Conservation (phyloP, 1,284 basidiomycete genomes). For the Stygiomarasmius scandens region DNA sequence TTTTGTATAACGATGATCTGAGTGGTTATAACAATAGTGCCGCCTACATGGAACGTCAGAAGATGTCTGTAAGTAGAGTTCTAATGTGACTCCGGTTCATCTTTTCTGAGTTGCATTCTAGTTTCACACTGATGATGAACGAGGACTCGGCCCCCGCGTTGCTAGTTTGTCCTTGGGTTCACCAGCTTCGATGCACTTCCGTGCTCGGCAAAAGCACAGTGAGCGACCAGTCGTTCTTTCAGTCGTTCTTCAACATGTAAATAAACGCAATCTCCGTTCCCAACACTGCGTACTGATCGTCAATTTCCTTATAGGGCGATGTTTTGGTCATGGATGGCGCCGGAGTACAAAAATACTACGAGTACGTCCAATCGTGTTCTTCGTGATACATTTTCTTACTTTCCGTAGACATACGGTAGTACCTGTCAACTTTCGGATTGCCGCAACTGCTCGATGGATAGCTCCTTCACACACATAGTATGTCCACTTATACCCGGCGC, state of each 20-base stretch:
- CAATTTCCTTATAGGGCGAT: conserved; percentile 57
- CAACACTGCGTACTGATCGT: neutral
- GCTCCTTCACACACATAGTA: conserved; percentile 9
- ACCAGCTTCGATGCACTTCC: conserved; percentile 76
- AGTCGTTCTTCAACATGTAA: conserved; percentile 67
- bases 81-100: neutral
- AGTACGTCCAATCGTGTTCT: conserved; percentile 44
- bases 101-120: conserved; percentile 28
- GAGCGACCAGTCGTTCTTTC: conserved; percentile 45
- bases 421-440: conserved; percentile 51
- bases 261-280: neutral
- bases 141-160: conserved; percentile 68
- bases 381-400: neutral
- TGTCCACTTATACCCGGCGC: neutral
- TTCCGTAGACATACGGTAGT: conserved; percentile 47
- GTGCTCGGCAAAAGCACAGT: conserved; percentile 41
- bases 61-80: conserved; percentile 65
- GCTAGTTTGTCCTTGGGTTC: conserved; percentile 76
- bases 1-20: conserved; percentile 1
- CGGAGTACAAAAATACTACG: conserved; percentile 66
- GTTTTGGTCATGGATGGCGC: conserved; percentile 75
- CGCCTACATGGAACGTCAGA: conserved; percentile 81
- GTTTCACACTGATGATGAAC: conserved; percentile 80
- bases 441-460: conserved; percentile 51
- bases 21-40: conserved; percentile 39